Base-by-base conservation (phyloP, 176 grass and related monocot genomes). In the Triticum urartu region DNA sequence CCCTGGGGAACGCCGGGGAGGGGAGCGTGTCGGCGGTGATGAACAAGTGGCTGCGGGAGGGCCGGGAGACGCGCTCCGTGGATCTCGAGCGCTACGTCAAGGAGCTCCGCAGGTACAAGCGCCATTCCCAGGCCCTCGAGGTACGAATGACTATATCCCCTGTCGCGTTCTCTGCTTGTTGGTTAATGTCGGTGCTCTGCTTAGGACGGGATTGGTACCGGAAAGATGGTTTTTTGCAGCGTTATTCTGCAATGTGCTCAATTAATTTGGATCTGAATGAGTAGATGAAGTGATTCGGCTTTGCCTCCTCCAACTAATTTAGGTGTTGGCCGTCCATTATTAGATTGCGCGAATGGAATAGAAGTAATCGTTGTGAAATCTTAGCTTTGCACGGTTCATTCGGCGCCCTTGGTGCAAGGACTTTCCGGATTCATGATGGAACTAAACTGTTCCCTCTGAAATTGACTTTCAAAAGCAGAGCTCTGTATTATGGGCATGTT, bases 81-180 rank as follows among this genome's bases (percentile, higher is more conserved):
- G 60, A 93, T 11, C 93, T 95, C 26, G 60, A 85, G 65, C 89
- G 75, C 52, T 82, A 85, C 79, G 91, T 89, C 68, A 93, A 83
- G 87, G 87, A 87, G 68, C 93, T 95, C 70, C 93, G 93, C 78
- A 91, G 42, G 87, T 95, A 95, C 86, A 81, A 77, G 35, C 91
- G 91, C 34, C 75, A 93, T 20, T 68, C 66, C 24, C 93, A 95
- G 8, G 93, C 93, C 77, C 91, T 95, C 40, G 93, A 93, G 93
- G 93, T 93, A 72, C 30, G 45, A 6, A 9, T 1, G 56, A 59
- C 0, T 42, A 10, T 42, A 81, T 60, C 34, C 43, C 17, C 50
- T 18, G 15, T 18, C 15, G 15, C n/a, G 14, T 73, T 83, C 28
- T 50, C 47, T 50, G 47, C 45, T 82, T 48, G 22, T 50, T 50